Conservation (phyloP, 2,329 filamentous ascomycete genomes). For the Alternaria consortialis region DNA sequence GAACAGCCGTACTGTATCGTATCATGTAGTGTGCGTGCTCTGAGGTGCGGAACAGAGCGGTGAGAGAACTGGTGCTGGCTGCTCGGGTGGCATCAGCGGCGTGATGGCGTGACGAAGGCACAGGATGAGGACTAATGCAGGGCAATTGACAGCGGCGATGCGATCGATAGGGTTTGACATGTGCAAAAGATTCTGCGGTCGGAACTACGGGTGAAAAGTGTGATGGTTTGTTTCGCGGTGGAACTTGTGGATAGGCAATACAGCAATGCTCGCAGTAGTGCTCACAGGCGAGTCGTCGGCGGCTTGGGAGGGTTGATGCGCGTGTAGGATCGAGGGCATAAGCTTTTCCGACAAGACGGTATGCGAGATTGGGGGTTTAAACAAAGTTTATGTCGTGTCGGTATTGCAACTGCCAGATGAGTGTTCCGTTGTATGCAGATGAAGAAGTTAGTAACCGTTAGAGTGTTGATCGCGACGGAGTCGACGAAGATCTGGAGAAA, state of each 20-base stretch:
- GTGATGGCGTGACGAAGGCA: constrained; percentile 19
- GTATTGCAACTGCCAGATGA: constrained; percentile 7
- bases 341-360: constrained; percentile 14
- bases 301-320: constrained; percentile 4
- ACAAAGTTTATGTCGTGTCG: constrained; percentile 9
- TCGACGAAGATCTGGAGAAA: constrained; percentile 3
- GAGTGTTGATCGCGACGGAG: neutral
- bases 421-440: neutral
- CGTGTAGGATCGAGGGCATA: constrained; percentile 13
- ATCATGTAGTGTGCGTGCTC: constrained; percentile 1
- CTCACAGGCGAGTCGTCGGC: constrained; percentile 1
- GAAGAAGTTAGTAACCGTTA: neutral
- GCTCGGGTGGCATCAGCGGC: constrained; percentile 14
- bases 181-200: constrained; percentile 1
- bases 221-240: constrained; percentile 6
- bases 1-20: constrained; percentile 9
- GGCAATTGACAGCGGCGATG: constrained; percentile 8
- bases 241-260: constrained; percentile 13
- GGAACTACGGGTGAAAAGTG: constrained; percentile 10
- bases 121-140: constrained; percentile 19
- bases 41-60: constrained; percentile 13
- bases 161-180: constrained; percentile 9
- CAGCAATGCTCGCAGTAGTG: constrained; percentile 12
- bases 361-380: constrained; percentile 3
- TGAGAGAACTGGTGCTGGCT: constrained; percentile 14